These are phyloP conservation scores for Ophiostoma montium DNA, from an alignment of 2,329 filamentous ascomycete species.

Conservation along the genomic window DNA sequence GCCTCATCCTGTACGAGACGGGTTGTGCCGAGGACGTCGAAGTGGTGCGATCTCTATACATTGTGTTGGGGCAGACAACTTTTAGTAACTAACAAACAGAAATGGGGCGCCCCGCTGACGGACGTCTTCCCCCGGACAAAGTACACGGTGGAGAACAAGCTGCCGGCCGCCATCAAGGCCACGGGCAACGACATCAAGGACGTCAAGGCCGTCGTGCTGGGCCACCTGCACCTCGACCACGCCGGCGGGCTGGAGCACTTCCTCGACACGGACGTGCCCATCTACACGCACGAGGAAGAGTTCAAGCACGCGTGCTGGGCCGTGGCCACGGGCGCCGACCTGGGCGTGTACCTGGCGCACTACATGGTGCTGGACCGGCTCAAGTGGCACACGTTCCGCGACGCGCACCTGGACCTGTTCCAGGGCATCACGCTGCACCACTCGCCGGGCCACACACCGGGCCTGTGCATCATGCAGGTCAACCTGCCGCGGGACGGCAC, in stretches of 20 bases:
- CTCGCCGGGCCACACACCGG: conserved; percentile 6
- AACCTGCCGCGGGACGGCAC: conserved; percentile 6
- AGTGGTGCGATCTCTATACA: not conserved
- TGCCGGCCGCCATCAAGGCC: conserved; percentile 2
- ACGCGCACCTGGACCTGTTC: conserved; percentile 6
- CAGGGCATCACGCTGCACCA: conserved; percentile 7
- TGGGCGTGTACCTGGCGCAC: conserved; percentile 5
- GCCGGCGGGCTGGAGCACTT: conserved; percentile 8
- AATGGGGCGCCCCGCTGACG: conserved; percentile 7
- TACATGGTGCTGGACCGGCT: conserved; percentile 6
- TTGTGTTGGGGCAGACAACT: too few species aligned
- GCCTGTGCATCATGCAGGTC: conserved; percentile 7
- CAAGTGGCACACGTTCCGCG: conserved; percentile 6
- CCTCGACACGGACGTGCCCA: conserved; percentile 7
- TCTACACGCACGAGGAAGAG: conserved; percentile 7
- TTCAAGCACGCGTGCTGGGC: conserved; percentile 8
- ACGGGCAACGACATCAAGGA: conserved; percentile 8
- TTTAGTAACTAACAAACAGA: not conserved
- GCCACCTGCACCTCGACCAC: conserved; percentile 7
- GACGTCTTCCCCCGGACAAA: conserved; percentile 7
- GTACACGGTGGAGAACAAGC: conserved; percentile 4
- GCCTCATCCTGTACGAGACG: conserved; percentile 7
- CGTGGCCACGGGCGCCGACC: conserved; percentile 6
- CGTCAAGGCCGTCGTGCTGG: conserved; percentile 6
- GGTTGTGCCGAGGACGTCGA: conserved; percentile 8